Base-by-base conservation (phyloP, 495 filamentous ascomycete species). In the Glarea lozoyensis region DNA sequence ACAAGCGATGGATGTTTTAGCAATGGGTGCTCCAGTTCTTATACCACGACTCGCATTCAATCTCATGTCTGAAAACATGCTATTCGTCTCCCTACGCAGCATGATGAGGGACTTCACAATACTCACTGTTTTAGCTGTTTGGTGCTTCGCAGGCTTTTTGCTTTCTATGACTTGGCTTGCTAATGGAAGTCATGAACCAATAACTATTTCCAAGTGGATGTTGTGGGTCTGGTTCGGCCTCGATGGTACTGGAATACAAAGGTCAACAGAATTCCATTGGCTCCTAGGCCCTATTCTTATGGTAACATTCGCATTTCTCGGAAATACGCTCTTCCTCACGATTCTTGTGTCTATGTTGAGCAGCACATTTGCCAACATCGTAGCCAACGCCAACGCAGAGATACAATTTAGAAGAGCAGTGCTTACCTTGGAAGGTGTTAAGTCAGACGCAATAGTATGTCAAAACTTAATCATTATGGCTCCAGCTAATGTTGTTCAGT, bases 211-310 rank as follows among this genome's bases (percentile, higher is more conserved):
- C 30, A 84, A 84, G 56, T 86, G 82, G 82, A 85, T 86, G 82
- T 68, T 86, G 0, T 86, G 79, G 69, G 82, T 86, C 42, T 86
- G 82, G 82, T 86, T 86, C 47, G 82, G 82, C 0, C 66, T 86
- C 10, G 82, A 86, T 43, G 82, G 81, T 7, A 84, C 79, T 1
- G 82, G 82, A 3, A 79, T 86, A 23, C 67, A 80, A 46, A 60
- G 70, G 48, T 82, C 81, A 10, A 70, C 63, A 20, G 73, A 77
- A 18, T 78, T 86, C 46, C 82, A 86, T 58, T 65, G 66, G 61
- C 57, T 82, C 16, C 68, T 84, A 2, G 82, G 82, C 0, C 82
- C 82, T 4, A 65, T 72, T 19, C 56, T 86, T 22, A 85, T 86
- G 78, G 66, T 85, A 36, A 65, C 76, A 10, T 86, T 85, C 49